These are phyloP conservation scores for Testicularia cyperi DNA, from an alignment of 1,284 basidiomycete species.

Conservation along the genomic window DNA sequence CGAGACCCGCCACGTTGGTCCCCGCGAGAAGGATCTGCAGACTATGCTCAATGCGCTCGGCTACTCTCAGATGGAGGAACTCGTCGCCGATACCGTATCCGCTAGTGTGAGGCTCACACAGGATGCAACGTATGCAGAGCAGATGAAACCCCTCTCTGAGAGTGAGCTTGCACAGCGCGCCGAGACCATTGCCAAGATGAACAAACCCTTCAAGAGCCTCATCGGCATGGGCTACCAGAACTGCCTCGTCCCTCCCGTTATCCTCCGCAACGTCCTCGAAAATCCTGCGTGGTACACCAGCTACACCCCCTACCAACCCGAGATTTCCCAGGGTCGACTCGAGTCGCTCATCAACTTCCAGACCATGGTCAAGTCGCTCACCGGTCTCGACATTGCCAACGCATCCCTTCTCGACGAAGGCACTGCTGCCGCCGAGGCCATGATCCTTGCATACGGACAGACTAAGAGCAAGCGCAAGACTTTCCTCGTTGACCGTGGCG, in stretches of 20 bases:
- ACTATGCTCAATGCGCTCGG: slow-evolving; percentile 54
- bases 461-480: slow-evolving; percentile 50
- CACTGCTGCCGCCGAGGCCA: slow-evolving; percentile 58
- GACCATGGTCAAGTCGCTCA: slow-evolving; percentile 92
- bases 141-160: slow-evolving; percentile 71
- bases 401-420: slow-evolving; percentile 58
- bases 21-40: slow-evolving; percentile 43
- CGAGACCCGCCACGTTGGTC: slow-evolving; percentile 53
- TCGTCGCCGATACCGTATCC: slow-evolving; percentile 53
- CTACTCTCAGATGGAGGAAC: slow-evolving; percentile 50
- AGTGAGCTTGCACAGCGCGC: slow-evolving; percentile 78
- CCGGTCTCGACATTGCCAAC: slow-evolving; percentile 77
- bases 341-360: slow-evolving; percentile 97
- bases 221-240: slow-evolving; percentile 96
- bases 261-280: slow-evolving; percentile 68
- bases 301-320: slow-evolving; percentile 87
- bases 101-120: slow-evolving; percentile 64
- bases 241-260: slow-evolving; percentile 55
- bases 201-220: slow-evolving; percentile 83
- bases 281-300: slow-evolving; percentile 98
- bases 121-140: slow-evolving; percentile 68
- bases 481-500: slow-evolving; percentile 56
- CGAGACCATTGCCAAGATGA: slow-evolving; percentile 73
- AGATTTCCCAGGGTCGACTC: slow-evolving; percentile 86
- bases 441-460: slow-evolving; percentile 53